A percentile compares a stretch with the other conserved stretches of the same genome.
These are phyloP conservation scores for Lathyrus aphaca DNA, from an alignment of 306 rosid genomes.

Conservation along the genomic window DNA sequence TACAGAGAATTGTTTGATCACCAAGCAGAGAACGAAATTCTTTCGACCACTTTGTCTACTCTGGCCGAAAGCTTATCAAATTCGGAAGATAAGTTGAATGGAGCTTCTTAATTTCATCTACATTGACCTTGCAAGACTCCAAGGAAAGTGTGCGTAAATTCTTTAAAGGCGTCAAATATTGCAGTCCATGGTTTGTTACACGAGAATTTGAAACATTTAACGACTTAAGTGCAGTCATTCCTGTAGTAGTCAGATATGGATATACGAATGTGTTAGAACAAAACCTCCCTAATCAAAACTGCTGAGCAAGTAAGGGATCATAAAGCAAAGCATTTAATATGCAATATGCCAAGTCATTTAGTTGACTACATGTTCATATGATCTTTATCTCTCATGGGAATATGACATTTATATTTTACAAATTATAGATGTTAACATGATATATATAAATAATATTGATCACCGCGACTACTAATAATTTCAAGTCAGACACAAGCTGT, in stretches of 20 bases:
- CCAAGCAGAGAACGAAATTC: constrained; percentile 23
- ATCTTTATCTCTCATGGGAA: too few relatives aligned
- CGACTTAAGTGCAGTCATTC: constrained; percentile 78
- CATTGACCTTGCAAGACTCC: constrained; percentile 88
- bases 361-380: too few relatives aligned
- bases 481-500: background rate
- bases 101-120: constrained; percentile 76
- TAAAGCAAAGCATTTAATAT: background rate
- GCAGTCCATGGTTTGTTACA: constrained; percentile 69
- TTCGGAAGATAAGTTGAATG: constrained; percentile 77
- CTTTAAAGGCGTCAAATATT: constrained; percentile 76
- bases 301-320: constrained; percentile 21
- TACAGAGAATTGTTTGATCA: constrained; percentile 37
- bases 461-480: background rate
- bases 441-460: constrained; percentile 1
- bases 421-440: background rate
- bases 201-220: constrained; percentile 79
- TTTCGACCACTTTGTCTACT: constrained; percentile 43
- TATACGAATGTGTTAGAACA: constrained; percentile 16
- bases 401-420: background rate
- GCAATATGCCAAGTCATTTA: too few relatives aligned
- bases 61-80: constrained; percentile 85
- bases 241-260: constrained; percentile 55
- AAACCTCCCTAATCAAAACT: constrained; percentile 16
- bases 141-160: constrained; percentile 71